phyloP scores from a whole-genome alignment of 1,139 yeast species.

The Saccharomycopsis crataegensis region DNA sequence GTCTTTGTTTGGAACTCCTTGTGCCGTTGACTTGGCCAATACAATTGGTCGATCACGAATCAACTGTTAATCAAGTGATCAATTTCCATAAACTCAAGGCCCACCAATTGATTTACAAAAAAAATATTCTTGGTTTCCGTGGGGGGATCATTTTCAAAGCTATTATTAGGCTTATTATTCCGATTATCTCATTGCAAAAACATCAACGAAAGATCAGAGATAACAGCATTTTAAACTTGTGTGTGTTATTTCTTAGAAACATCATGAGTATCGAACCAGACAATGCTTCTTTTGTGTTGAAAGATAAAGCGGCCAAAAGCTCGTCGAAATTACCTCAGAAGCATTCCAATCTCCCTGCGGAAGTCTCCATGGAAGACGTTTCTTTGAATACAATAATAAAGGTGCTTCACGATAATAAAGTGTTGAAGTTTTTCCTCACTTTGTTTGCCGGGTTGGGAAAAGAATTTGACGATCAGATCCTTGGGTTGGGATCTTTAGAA shows the following conservation, averaged over 20 bases:
- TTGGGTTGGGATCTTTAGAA: constrained; percentile 63
- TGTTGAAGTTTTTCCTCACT: constrained; percentile 62
- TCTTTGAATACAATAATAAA: constrained; percentile 50
- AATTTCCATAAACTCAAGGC: constrained; percentile 54
- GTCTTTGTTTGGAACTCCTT: constrained; percentile 68
- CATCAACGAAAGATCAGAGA: constrained; percentile 64
- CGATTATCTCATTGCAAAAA: constrained; percentile 48
- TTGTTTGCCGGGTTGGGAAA: constrained; percentile 56
- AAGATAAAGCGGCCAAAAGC: constrained; percentile 7
- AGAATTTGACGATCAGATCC: constrained; percentile 54
- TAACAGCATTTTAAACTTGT: constrained; percentile 63
- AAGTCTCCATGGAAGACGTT: constrained; percentile 57
- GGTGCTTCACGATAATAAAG: constrained; percentile 60
- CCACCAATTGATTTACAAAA: constrained; percentile 67
- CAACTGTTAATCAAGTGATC: constrained; percentile 45
- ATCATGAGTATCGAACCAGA: constrained; percentile 70
- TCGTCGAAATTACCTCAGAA: constrained; percentile 25
- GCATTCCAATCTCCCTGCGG: constrained; percentile 38
- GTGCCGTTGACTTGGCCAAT: constrained; percentile 88
- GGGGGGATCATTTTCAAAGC: constrained; percentile 63
- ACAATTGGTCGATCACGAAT: constrained; percentile 43
- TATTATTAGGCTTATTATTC: constrained; percentile 60
- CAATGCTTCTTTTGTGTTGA: not conserved
- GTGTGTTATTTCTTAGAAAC: constrained; percentile 69
- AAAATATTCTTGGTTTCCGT: constrained; percentile 49